A percentile compares a stretch with the other conserved stretches of the same genome.
Conservation (phyloP, 2,329 filamentous ascomycete genomes). For the Alternaria atra region DNA sequence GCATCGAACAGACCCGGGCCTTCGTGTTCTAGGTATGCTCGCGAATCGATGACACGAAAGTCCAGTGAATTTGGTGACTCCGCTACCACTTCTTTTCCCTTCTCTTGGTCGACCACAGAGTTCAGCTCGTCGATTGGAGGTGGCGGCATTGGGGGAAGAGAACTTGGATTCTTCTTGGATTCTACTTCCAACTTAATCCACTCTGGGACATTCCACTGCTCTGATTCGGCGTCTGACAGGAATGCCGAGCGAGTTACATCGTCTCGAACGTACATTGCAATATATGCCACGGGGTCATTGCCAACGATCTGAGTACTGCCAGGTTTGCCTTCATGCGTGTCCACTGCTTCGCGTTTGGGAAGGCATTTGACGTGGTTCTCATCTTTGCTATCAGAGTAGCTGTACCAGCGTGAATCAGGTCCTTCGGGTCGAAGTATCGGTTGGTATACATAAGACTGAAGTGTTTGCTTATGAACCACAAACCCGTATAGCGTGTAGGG, state of each 20-base stretch:
- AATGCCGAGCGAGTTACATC: conserved; percentile 53
- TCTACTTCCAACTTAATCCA: conserved; percentile 47
- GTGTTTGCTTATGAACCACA: conserved; percentile 66
- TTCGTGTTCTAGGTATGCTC: conserved; percentile 45
- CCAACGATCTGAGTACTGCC: conserved; percentile 49
- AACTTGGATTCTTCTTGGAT: conserved; percentile 29
- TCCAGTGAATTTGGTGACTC: conserved; percentile 24
- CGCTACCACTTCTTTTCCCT: background rate
- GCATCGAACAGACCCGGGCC: conserved; percentile 50
- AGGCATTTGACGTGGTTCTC: conserved; percentile 66
- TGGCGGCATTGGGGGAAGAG: conserved; percentile 24
- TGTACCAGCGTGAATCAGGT: conserved; percentile 65
- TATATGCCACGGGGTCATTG: conserved; percentile 62
- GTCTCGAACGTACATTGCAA: conserved; percentile 65
- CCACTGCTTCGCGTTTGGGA: conserved; percentile 64
- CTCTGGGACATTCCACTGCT: conserved; percentile 57
- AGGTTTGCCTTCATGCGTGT: conserved; percentile 60
- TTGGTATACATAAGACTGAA: conserved; percentile 67
- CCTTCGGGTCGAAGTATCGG: conserved; percentile 68
- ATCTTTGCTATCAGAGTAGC: conserved; percentile 63
- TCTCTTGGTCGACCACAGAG: conserved; percentile 14
- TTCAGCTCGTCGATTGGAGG: conserved; percentile 13
- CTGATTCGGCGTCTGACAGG: conserved; percentile 55
- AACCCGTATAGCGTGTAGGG: conserved; percentile 68
- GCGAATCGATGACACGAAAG: conserved; percentile 47